Base-by-base conservation (phyloP, 352 stramenopile genomes). In the Phytophthora pisi region DNA sequence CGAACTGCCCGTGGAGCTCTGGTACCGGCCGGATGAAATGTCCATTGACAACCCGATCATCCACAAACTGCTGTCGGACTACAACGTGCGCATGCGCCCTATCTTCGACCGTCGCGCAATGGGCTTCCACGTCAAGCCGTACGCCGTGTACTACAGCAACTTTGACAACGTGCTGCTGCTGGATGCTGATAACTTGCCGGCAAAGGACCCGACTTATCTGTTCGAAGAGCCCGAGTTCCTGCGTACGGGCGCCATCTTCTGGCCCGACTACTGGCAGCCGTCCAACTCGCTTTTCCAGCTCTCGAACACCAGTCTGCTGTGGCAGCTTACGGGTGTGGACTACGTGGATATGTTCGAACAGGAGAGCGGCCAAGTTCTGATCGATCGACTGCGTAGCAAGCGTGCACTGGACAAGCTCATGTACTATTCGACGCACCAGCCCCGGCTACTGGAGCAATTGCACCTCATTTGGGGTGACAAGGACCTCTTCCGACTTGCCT, bases 391-490 rank as follows among this genome's bases (percentile, higher is more conserved):
- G n/a, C 86, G 82, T 46, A 91, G 82, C 68, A 90, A 87, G 56
- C 77, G 70, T 16, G 85, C 86, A 30, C 75, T 96, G 24, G 81
- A 96, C 60, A 92, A 93, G 63, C 82, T 96, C 53, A 93, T 96
- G 86, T 93, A 89, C 60, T 96, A 94, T 54, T 91, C 84, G 40
- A 91, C 81, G 16, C 81, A 91, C 62, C 70, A 90, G 53, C 84
- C 86, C 51, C 74, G 82, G 0, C 47, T 93, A 42, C 72, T 93
- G 23, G 86, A 93, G 61, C 68, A 86, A 42, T 75, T 96, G 56
- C 77, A 91, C 51, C 73, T 96, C 11, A 84, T 96, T 31, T 96
- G 86, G 86, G 88, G 88, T 46, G 88, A 96, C 78, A 96, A 96
- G 51, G 88, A 96, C 42, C 65, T 96, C 15, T 96, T 95, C 49